These are phyloP conservation scores for Cryptosporidium andersoni DNA, from an alignment of 169 alveolate genomes.

Conservation along the genomic window DNA sequence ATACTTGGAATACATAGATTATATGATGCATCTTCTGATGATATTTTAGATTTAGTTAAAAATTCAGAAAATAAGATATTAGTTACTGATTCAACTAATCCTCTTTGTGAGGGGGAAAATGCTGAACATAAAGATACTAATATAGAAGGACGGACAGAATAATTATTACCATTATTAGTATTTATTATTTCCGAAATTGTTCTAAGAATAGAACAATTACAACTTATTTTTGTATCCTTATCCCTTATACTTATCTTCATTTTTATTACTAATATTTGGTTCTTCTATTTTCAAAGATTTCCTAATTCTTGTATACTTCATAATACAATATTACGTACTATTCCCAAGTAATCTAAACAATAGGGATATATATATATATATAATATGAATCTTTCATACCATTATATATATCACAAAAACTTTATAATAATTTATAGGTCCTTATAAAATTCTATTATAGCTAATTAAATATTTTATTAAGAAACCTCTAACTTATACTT, in stretches of 20 bases:
- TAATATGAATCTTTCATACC: neutral
- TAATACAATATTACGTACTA: neutral
- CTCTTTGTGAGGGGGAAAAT: slow-evolving; percentile 52
- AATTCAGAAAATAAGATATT: slow-evolving; percentile 43
- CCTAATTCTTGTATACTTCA: no score
- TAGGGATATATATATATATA: neutral
- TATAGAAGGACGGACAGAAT: slow-evolving; percentile 46
- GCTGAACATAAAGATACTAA: slow-evolving; percentile 54
- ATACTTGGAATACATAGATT: slow-evolving; percentile 45
- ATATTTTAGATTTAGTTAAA: slow-evolving; percentile 37
- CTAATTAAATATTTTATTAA: no score
- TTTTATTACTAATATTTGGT: no score
- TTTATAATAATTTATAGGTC: no score
- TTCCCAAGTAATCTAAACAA: neutral
- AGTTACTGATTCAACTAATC: slow-evolving; percentile 28
- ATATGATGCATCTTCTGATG: slow-evolving; percentile 55
- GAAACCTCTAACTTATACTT: no score
- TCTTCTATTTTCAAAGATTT: no score
- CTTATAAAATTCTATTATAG: no score
- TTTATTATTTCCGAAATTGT: no score
- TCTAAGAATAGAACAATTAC: no score
- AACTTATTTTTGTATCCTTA: no score
- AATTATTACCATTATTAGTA: neutral
- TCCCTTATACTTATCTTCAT: no score
- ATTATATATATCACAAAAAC: neutral